Evolutionary conservation across 2,329 filamentous ascomycete species (phyloP), one percentile per base, ranked within the genome.

Genomic region (Monilinia laxa): DNA sequence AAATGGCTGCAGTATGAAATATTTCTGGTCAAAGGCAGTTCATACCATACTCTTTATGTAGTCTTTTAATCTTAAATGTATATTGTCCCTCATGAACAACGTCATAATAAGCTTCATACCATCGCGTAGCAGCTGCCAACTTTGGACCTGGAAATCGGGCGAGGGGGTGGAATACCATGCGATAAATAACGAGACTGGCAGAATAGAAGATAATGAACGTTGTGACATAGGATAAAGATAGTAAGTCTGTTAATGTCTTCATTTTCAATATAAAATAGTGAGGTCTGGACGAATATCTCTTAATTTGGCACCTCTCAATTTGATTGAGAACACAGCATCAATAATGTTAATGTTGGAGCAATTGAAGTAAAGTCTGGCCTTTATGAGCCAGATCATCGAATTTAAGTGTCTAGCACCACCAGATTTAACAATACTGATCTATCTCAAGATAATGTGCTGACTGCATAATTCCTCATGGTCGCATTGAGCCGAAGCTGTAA

Each of bases 11-110:
- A n/a, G 31, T 54, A 18, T 52, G 23, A 23, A 25, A 23, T 11
- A 23, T 23, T 5, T 12, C 42, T 55, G 9, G 20, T 57, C 18
- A n/a, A 18, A 64, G 23, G 31, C 11, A 12, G 10, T 9, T 51
- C 40, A 11, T 63, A 68, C 69, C 65, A 63, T 70, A 70, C 65
- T 68, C 67, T 55, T 70, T 62, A 42, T 72, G 67, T 58, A 71
- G 62, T 59, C 68, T 55, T n/a, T 25, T 49, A 16, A 72, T 65
- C 28, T 69, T 49, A 14, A 62, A 65, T 14, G 45, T 69, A 23
- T 62, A 70, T 60, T 67, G 52, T 10, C 57, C 65, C 42, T 67
- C 62, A n/a, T 55, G 38, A 5, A 67, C 38, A 28, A 66, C 35
- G 28, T 69, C 58, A 66, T 68, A 70, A 31, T 71, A 72, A 14